Conservation (phyloP, 2,329 filamentous ascomycete species). For the Aspergillus nomiae region DNA sequence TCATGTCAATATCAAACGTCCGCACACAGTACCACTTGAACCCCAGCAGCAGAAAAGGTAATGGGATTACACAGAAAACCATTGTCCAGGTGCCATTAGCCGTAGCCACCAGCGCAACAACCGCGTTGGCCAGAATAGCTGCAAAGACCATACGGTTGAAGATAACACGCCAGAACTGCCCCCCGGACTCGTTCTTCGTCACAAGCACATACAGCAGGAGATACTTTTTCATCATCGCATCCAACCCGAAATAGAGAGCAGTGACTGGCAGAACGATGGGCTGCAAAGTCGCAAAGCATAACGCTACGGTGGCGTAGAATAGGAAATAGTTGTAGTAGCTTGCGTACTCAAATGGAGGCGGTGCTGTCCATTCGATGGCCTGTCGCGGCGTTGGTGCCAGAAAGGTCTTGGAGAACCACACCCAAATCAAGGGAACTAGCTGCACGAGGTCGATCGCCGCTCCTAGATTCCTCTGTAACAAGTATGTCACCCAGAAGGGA, state of each 20-base stretch:
- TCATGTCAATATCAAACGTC: conserved; percentile 75
- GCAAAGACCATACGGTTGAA: conserved; percentile 93
- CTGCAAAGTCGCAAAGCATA: conserved; percentile 83
- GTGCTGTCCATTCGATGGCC: conserved; percentile 88
- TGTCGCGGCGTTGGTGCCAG: conserved; percentile 85
- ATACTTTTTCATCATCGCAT: conserved; percentile 93
- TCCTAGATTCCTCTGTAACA: conserved; percentile 89
- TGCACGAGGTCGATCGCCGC: conserved; percentile 94
- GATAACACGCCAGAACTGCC: conserved; percentile 85
- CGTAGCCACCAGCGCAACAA: conserved; percentile 76
- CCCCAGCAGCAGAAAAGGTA: conserved; percentile 73
- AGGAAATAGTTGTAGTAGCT: conserved; percentile 98
- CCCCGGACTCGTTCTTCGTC: conserved; percentile 95
- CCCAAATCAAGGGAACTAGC: conserved; percentile 78
- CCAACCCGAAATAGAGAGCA: conserved; percentile 84
- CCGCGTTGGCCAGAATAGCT: conserved; percentile 72
- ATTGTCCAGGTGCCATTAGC: conserved; percentile 66
- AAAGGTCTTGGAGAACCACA: conserved; percentile 83
- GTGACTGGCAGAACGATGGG: conserved; percentile 84
- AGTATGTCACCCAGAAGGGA: conserved; percentile 91
- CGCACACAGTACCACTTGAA: conserved; percentile 86
- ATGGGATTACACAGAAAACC: conserved; percentile 70
- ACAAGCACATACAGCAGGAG: conserved; percentile 90
- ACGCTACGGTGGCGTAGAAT: conserved; percentile 86
- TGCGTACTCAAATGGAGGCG: conserved; percentile 90